Evolutionary conservation across 176 grass and related monocot species (phyloP).

Genomic region (Avena atlantica): DNA sequence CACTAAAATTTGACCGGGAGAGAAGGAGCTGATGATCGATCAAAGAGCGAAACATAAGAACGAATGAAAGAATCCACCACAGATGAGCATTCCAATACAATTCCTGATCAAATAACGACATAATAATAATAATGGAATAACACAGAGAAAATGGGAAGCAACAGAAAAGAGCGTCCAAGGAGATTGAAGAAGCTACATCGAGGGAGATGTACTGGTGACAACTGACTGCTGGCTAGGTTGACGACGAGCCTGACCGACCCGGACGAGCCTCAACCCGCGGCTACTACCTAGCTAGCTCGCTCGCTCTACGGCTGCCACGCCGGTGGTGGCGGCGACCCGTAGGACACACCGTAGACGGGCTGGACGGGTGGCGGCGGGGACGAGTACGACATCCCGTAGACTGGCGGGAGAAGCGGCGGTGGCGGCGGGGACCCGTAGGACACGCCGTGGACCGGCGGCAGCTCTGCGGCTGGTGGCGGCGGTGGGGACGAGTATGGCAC

Average conservation of each 20-base stretch:
- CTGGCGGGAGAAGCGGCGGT: slow-evolving; percentile 41
- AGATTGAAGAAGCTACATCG: slow-evolving; percentile 10
- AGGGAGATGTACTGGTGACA: slow-evolving; percentile 48
- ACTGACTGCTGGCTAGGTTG: neutral
- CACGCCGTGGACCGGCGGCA: slow-evolving; percentile 48
- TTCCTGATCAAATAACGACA: slow-evolving; percentile 48
- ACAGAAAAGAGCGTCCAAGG: neutral
- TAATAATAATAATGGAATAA: slow-evolving; percentile 20
- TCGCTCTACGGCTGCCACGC: neutral
- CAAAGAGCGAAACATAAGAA: neutral
- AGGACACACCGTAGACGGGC: slow-evolving; percentile 46
- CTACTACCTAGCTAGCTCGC: slow-evolving; percentile 9
- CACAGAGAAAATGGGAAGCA: slow-evolving; percentile 1
- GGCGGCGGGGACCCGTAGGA: slow-evolving; percentile 56
- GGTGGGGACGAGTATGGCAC: slow-evolving; percentile 56
- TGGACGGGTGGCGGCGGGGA: slow-evolving; percentile 48
- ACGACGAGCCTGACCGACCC: too few relatives aligned
- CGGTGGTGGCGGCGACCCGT: slow-evolving; percentile 56
- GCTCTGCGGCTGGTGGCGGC: neutral
- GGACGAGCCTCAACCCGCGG: neutral
- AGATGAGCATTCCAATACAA: neutral
- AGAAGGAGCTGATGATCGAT: too few relatives aligned
- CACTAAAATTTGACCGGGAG: too few relatives aligned
- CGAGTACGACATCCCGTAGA: slow-evolving; percentile 55
- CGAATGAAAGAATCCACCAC: slow-evolving; percentile 42